These are phyloP conservation scores for Hemileccinum impolitum DNA, from an alignment of 768 basidiomycete species.

Conservation along the genomic window DNA sequence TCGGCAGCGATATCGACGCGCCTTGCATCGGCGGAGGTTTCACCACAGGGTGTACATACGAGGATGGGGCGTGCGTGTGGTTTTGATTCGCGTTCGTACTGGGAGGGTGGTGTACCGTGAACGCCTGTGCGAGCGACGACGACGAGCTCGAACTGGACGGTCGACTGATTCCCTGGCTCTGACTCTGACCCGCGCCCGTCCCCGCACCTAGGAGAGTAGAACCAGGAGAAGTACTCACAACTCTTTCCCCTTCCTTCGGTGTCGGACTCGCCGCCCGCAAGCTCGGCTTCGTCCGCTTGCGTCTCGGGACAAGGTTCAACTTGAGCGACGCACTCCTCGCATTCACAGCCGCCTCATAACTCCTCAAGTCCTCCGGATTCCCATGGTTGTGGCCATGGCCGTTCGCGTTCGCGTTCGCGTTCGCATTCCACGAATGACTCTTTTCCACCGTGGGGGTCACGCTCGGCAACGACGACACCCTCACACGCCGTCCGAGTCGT, in stretches of 20 bases:
- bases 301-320: conserved; percentile 51
- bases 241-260: neutral
- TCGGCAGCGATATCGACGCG: conserved; percentile 33
- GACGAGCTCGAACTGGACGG: conserved; percentile 37
- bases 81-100: neutral
- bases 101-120: conserved; percentile 22
- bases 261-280: conserved; percentile 17
- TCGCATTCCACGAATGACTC: conserved; percentile 7
- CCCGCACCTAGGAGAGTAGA: no score
- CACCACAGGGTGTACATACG: conserved; percentile 5
- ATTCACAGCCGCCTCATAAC: conserved; percentile 74
- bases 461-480: conserved; percentile 68
- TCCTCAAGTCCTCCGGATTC: conserved; percentile 58
- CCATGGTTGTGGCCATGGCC: conserved; percentile 25
- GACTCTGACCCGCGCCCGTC: conserved; percentile 5
- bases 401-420: conserved; percentile 11
- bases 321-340: conserved; percentile 61
- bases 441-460: conserved; percentile 54
- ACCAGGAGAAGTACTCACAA: neutral
- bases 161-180: conserved; percentile 29
- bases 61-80: conserved; percentile 1
- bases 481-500: conserved; percentile 43
- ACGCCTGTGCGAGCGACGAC: conserved; percentile 42
- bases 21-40: conserved; percentile 28
- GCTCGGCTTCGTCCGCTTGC: conserved; percentile 25